phyloP scores from a whole-genome alignment of 192 early-diverging fungal species.

The Rhizoclosmatium globosum region DNA sequence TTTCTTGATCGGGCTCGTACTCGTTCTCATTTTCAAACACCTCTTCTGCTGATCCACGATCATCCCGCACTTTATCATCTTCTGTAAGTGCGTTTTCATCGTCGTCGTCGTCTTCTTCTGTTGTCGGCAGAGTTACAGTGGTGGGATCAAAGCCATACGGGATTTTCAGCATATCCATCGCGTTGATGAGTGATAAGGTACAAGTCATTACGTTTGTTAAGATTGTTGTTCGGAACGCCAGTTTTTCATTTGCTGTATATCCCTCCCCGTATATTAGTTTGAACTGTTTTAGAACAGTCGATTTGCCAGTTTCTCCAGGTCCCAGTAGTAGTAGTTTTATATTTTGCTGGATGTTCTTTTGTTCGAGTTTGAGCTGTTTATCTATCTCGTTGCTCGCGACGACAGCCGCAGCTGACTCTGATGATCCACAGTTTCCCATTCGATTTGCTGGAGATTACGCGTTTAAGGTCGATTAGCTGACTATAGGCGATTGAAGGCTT shows the following conservation, averaged over 20 bases:
- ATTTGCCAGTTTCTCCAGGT: slow-evolving; percentile 59
- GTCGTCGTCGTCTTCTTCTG: not conserved
- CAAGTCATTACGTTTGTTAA: slow-evolving; percentile 48
- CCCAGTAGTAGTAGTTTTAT: slow-evolving; percentile 54
- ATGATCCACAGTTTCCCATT: slow-evolving; percentile 48
- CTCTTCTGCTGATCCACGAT: slow-evolving; percentile 13
- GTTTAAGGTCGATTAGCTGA: not conserved
- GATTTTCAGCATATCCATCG: slow-evolving; percentile 49
- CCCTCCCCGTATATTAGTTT: slow-evolving; percentile 52
- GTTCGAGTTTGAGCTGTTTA: slow-evolving; percentile 52
- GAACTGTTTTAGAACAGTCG: slow-evolving; percentile 57
- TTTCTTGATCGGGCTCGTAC: slow-evolving; percentile 52
- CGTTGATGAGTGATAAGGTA: slow-evolving; percentile 42
- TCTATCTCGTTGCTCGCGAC: slow-evolving; percentile 63
- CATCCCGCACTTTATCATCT: slow-evolving; percentile 40
- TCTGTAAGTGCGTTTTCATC: slow-evolving; percentile 37
- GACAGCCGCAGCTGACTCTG: slow-evolving; percentile 46
- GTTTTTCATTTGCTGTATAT: slow-evolving; percentile 45
- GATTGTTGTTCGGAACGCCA: slow-evolving; percentile 45
- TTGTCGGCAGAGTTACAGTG: not conserved
- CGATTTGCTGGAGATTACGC: not conserved
- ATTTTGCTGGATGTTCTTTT: slow-evolving; percentile 34
- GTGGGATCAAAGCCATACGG: slow-evolving; percentile 33
- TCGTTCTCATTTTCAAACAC: slow-evolving; percentile 16
- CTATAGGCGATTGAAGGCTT: not conserved